phyloP scores from a whole-genome alignment of 2,329 filamentous ascomycete genomes.

The Colletotrichum sp. region DNA sequence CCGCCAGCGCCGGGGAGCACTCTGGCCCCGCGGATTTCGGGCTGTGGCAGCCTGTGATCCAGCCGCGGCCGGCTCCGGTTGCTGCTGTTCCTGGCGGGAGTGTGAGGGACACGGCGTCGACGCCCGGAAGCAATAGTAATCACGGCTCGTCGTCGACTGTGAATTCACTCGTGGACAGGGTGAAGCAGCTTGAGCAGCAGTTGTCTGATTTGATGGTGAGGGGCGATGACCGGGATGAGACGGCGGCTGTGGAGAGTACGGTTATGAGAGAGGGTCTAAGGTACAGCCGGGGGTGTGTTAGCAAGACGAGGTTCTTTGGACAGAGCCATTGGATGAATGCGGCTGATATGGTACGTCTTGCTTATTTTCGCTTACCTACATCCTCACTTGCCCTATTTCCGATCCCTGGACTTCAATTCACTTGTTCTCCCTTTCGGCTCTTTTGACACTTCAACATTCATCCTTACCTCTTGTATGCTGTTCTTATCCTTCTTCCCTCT shows the following conservation, averaged over 20 bases:
- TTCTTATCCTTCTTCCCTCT: no score
- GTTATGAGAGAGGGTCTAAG: neutral
- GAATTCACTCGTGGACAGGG: slow-evolving; percentile 37
- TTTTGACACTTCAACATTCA: no score
- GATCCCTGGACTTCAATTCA: no score
- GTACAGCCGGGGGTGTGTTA: slow-evolving; percentile 35
- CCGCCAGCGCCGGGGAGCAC: neutral
- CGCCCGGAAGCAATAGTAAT: slow-evolving; percentile 8
- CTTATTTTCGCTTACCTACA: neutral
- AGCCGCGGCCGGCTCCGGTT: neutral
- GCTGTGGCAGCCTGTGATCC: neutral
- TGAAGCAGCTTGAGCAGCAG: slow-evolving; percentile 49
- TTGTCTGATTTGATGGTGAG: slow-evolving; percentile 25
- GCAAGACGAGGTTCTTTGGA: slow-evolving; percentile 50
- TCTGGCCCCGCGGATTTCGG: neutral
- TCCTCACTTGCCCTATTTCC: no score
- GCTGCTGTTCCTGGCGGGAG: neutral
- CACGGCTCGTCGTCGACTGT: slow-evolving; percentile 27
- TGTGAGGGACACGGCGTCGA: slow-evolving; percentile 18
- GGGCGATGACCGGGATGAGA: neutral
- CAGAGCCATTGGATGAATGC: slow-evolving; percentile 58
- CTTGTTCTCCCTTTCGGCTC: no score
- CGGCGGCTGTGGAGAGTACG: neutral
- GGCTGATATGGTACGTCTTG: slow-evolving; percentile 39
- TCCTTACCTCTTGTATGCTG: no score